Conservation (phyloP, 306 rosid species). For the Prinsepia uniflora region DNA sequence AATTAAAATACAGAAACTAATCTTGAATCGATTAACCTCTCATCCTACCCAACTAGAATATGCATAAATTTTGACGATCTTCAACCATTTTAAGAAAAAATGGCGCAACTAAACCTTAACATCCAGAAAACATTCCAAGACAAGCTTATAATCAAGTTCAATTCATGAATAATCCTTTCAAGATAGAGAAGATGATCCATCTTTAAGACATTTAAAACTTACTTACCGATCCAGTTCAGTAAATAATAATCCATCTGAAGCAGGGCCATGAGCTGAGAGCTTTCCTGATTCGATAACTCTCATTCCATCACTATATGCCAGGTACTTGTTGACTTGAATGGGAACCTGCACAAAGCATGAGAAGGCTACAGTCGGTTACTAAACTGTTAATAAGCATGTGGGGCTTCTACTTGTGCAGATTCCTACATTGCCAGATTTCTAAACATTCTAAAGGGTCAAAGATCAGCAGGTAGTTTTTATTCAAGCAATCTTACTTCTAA, state of each 20-base stretch:
- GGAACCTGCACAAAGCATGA: constrained; percentile 61
- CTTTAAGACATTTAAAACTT: neutral
- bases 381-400: neutral
- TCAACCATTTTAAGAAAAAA: neutral
- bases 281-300: constrained; percentile 80
- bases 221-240: constrained; percentile 80
- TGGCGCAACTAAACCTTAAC: neutral
- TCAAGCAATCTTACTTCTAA: neutral
- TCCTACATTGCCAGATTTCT: neutral
- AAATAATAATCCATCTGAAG: constrained; percentile 72
- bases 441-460: neutral
- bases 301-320: constrained; percentile 96
- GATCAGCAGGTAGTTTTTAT: neutral
- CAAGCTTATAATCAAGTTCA: neutral
- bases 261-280: constrained; percentile 50
- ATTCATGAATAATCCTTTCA: neutral
- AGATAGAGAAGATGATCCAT: neutral
- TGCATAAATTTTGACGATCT: neutral
- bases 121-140: neutral
- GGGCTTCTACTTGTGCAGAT: neutral
- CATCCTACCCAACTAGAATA: neutral
- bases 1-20: too few species aligned
- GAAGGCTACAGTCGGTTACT: neutral
- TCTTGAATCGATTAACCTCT: neutral
- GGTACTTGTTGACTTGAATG: constrained; percentile 84